These are phyloP conservation scores for Kodamaea jinghongensis DNA, from an alignment of 805 yeast species.

Conservation along the genomic window DNA sequence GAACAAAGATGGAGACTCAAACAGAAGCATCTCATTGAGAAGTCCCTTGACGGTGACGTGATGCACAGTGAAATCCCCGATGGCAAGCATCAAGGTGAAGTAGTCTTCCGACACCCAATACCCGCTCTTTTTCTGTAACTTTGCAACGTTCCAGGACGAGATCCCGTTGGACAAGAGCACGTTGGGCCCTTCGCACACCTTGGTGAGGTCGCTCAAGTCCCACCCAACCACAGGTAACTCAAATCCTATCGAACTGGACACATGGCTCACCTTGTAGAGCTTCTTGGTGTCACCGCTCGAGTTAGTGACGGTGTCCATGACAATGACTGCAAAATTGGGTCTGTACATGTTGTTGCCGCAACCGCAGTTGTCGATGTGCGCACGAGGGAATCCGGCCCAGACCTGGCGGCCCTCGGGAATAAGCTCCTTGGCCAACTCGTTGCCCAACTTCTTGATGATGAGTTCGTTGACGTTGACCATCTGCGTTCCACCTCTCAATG, in stretches of 20 bases:
- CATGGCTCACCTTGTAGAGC: conserved; percentile 27
- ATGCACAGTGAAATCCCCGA: conserved; percentile 20
- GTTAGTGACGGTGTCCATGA: conserved; percentile 9
- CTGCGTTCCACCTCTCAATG: conserved; percentile 38
- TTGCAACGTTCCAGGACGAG: conserved; percentile 33
- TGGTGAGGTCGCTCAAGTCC: conserved; percentile 20
- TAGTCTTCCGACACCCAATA: conserved; percentile 17
- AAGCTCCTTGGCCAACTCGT: background rate
- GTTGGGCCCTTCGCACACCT: conserved; percentile 29
- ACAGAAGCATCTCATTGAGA: conserved; percentile 13
- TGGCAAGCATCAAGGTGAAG: conserved; percentile 17
- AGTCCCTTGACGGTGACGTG: conserved; percentile 18
- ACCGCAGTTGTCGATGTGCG: conserved; percentile 37
- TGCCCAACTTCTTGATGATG: background rate
- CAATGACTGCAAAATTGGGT: conserved; percentile 36
- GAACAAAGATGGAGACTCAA: conserved; percentile 8
- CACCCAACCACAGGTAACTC: conserved; percentile 30
- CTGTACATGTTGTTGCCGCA: conserved; percentile 39
- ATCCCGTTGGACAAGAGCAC: conserved; percentile 47
- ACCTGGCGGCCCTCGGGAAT: conserved; percentile 33
- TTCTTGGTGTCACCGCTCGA: conserved; percentile 2
- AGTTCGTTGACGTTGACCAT: conserved; percentile 21
- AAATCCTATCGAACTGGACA: conserved; percentile 29
- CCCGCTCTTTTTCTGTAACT: conserved; percentile 5
- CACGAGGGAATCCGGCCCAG: conserved; percentile 41